These are phyloP conservation scores for Kwoniella botswanensis DNA, from an alignment of 768 basidiomycete genomes.

Conservation along the genomic window DNA sequence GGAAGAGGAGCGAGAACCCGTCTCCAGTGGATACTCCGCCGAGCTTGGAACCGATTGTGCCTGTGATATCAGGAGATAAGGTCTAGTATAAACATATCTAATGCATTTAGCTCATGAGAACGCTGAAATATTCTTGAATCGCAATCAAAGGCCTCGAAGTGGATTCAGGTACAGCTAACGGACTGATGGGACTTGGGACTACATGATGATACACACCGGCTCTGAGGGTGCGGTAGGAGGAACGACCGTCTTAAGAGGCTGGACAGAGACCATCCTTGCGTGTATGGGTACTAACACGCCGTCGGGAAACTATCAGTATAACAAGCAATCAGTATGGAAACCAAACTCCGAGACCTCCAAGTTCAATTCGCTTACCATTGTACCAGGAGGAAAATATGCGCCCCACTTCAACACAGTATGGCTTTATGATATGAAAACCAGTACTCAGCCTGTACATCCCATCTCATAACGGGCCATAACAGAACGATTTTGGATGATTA, in stretches of 20 bases:
- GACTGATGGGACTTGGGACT: background rate
- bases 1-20: conserved; percentile 7
- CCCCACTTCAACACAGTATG: conserved; percentile 37
- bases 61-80: background rate
- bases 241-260: conserved; percentile 39
- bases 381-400: conserved; percentile 51
- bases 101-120: background rate
- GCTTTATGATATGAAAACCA: background rate
- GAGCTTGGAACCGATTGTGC: conserved; percentile 7
- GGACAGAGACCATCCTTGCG: conserved; percentile 50
- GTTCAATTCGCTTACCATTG: conserved; percentile 35
- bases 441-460: background rate
- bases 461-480: background rate
- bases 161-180: no score
- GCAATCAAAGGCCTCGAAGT: no score
- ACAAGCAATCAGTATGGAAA: background rate
- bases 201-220: conserved; percentile 42
- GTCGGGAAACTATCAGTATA: conserved; percentile 40
- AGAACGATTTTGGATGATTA: background rate
- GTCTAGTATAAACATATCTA: background rate
- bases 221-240: conserved; percentile 15
- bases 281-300: conserved; percentile 53
- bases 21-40: conserved; percentile 1
- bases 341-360: no score
- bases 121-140: no score